phyloP scores from a whole-genome alignment of 192 early-diverging fungal genomes.

The Linnemannia exigua region DNA sequence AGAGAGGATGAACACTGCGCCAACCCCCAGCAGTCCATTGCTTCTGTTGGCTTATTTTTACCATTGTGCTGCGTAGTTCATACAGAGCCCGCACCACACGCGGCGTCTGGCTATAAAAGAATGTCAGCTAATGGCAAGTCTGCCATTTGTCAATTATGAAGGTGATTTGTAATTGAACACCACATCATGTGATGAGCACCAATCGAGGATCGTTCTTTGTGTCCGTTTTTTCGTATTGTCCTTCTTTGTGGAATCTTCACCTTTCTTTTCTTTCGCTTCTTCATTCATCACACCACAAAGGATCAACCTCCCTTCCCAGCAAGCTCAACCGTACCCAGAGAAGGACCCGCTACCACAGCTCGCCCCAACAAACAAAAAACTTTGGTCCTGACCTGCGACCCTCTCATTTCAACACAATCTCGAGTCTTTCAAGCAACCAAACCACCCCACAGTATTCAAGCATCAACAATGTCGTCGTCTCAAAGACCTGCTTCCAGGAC shows the following conservation, averaged over 20 bases:
- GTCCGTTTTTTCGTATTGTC: background rate
- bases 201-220: too few species aligned
- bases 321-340: background rate
- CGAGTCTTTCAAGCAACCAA: background rate
- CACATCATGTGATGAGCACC: background rate
- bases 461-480: slow-evolving; percentile 9
- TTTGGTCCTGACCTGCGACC: background rate
- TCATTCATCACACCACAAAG: background rate
- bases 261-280: background rate
- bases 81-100: too few species aligned
- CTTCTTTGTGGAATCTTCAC: background rate
- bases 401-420: background rate
- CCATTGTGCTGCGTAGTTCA: too few species aligned
- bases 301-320: background rate
- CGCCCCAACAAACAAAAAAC: background rate
- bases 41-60: too few species aligned
- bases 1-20: too few species aligned
- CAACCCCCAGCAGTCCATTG: too few species aligned
- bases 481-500: slow-evolving; percentile 8
- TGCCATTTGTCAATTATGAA: background rate
- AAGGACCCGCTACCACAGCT: background rate
- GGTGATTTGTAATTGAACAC: background rate
- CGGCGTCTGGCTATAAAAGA: too few species aligned
- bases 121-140: too few species aligned
- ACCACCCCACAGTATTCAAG: background rate